These are phyloP conservation scores for Exophiala xenobiotica DNA, from an alignment of 2,329 filamentous ascomycete genomes.

Conservation along the genomic window DNA sequence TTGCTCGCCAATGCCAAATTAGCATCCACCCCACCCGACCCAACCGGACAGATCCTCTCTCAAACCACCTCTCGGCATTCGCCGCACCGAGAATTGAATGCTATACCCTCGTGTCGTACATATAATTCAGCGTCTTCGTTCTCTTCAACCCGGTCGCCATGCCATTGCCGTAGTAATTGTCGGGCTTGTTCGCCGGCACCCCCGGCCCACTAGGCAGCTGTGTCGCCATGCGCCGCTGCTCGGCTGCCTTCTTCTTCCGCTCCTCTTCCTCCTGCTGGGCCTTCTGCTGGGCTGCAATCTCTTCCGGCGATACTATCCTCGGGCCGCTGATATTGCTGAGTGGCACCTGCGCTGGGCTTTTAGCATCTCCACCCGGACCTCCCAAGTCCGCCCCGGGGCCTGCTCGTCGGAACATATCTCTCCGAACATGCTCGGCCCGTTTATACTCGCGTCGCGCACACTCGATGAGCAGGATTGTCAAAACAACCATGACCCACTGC, in stretches of 20 bases:
- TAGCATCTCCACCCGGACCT: constrained; percentile 5
- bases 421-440: constrained; percentile 13
- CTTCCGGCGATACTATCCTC: constrained; percentile 6
- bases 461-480: constrained; percentile 19
- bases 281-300: not conserved
- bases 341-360: not conserved
- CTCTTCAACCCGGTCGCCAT: constrained; percentile 19
- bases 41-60: too few species aligned
- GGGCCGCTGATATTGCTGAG: constrained; percentile 18
- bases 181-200: constrained; percentile 9
- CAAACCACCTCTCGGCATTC: too few species aligned
- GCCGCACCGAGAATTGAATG: not conserved
- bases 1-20: too few species aligned
- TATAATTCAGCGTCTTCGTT: constrained; percentile 22
- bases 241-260: constrained; percentile 2
- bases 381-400: constrained; percentile 23
- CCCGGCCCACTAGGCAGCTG: constrained; percentile 7
- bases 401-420: constrained; percentile 6
- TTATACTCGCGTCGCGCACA: constrained; percentile 24
- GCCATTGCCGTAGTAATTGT: constrained; percentile 24
- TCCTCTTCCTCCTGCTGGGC: not conserved
- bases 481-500: constrained; percentile 23
- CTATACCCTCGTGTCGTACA: constrained; percentile 24
- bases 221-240: not conserved
- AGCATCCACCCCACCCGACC: too few species aligned